These are phyloP conservation scores for Termitomyces sp. DNA, from an alignment of 768 basidiomycete genomes.

Conservation along the genomic window DNA sequence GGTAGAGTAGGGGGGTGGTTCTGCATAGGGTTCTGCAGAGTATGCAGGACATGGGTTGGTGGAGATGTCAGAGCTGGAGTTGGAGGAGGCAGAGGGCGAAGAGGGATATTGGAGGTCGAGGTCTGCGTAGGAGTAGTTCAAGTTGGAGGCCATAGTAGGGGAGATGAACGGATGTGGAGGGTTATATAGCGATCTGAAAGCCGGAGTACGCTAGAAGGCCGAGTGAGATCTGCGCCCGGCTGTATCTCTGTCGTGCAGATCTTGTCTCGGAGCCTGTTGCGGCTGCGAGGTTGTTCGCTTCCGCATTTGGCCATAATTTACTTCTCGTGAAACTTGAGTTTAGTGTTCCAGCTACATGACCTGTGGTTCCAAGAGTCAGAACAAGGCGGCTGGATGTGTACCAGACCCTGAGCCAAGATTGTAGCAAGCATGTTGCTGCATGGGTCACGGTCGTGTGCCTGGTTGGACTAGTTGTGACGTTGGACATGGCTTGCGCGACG, in stretches of 20 bases:
- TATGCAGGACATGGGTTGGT: conserved; percentile 6
- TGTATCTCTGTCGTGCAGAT: conserved; percentile 10
- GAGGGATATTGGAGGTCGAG: conserved; percentile 7
- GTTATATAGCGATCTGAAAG: conserved; percentile 4
- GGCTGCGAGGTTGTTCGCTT: conserved; percentile 4
- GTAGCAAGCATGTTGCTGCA: neutral
- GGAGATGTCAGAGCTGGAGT: conserved; percentile 2
- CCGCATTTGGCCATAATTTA: neutral
- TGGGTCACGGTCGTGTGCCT: neutral
- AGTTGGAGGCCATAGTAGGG: conserved; percentile 1
- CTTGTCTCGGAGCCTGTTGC: conserved; percentile 2
- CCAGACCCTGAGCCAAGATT: neutral
- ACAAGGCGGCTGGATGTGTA: no score
- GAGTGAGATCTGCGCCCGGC: neutral
- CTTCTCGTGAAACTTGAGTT: neutral
- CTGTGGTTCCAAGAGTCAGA: no score
- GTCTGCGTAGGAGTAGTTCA: conserved; percentile 3
- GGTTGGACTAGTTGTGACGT: neutral
- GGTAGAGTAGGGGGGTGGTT: conserved; percentile 2
- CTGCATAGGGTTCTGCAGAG: neutral
- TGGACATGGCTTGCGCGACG: conserved; percentile 1
- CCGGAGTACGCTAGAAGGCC: neutral
- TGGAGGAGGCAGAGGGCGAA: conserved; percentile 6
- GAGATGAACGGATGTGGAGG: neutral
- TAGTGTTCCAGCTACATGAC: no score